A percentile compares a stretch with the other conserved stretches of the same genome.
phyloP scores from a whole-genome alignment of 164 flowering plant species.

The Houttuynia cordata region DNA sequence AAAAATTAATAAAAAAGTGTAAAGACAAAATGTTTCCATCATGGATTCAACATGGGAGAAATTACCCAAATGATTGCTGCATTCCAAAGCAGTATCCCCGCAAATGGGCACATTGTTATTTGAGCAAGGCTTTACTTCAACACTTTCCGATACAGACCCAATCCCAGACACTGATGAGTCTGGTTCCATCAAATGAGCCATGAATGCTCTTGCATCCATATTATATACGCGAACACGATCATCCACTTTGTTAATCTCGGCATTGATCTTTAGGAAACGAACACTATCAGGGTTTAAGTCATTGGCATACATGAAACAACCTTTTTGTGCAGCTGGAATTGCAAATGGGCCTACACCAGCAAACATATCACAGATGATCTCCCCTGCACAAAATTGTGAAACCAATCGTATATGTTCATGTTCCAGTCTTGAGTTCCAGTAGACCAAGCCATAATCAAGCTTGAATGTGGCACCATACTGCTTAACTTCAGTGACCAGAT shows the following conservation, averaged over 20 bases:
- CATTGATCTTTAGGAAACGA: constrained; percentile 73
- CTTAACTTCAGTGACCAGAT: constrained; percentile 92
- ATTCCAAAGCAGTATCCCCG: constrained; percentile 15
- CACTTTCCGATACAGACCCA: too few species aligned
- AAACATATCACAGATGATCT: constrained; percentile 91
- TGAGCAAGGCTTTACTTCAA: constrained; percentile 12
- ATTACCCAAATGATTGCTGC: too few species aligned
- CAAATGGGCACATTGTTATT: constrained; percentile 5
- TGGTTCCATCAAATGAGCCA: constrained; percentile 22
- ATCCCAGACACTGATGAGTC: constrained; percentile 1
- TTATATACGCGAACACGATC: constrained; percentile 49
- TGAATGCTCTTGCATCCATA: constrained; percentile 79
- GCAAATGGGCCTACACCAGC: constrained; percentile 97
- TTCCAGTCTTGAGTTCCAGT: constrained; percentile 98
- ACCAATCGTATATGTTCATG: constrained; percentile 84
- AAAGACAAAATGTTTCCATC: too few species aligned
- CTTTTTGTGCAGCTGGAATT: constrained; percentile 93
- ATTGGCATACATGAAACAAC: constrained; percentile 87
- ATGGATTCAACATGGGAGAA: too few species aligned
- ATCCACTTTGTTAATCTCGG: constrained; percentile 72
- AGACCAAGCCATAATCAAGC: constrained; percentile 88
- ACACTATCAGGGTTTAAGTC: constrained; percentile 88
- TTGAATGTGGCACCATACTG: constrained; percentile 93
- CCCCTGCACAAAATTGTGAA: constrained; percentile 67
- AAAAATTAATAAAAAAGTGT: too few species aligned